These are phyloP conservation scores for Nymphaea colorata DNA, from an alignment of 164 flowering plant genomes.

Conservation along the genomic window DNA sequence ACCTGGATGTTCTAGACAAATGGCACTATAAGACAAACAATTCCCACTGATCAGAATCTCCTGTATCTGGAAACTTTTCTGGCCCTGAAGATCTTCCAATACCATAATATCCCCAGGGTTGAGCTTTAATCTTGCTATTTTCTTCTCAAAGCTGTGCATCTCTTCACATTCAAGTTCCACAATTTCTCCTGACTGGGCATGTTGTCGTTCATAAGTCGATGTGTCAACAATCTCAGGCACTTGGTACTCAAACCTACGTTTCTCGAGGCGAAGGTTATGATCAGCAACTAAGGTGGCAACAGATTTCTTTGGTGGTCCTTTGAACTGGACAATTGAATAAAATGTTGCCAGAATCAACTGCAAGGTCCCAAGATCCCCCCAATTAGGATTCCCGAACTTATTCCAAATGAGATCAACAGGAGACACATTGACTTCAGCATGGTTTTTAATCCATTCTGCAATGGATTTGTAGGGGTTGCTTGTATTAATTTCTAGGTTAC, in stretches of 20 bases:
- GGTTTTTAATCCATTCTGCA: constrained; percentile 51
- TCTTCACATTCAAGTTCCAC: constrained; percentile 44
- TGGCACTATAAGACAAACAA: constrained; percentile 34
- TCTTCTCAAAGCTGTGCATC: constrained; percentile 21
- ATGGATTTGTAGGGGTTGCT: constrained; percentile 41
- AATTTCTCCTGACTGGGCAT: constrained; percentile 36
- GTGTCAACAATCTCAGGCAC: constrained; percentile 27
- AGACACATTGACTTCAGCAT: constrained; percentile 47
- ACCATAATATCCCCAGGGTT: constrained; percentile 34
- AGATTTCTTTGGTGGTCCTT: constrained; percentile 60
- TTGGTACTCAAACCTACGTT: constrained; percentile 46
- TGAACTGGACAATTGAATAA: constrained; percentile 52
- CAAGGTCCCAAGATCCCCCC: constrained; percentile 74
- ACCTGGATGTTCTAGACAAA: constrained; percentile 36
- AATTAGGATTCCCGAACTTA: constrained; percentile 76
- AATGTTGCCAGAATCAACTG: constrained; percentile 65
- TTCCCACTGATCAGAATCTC: constrained; percentile 34
- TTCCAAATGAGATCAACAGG: constrained; percentile 72
- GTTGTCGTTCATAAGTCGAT: constrained; percentile 14
- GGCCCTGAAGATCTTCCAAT: constrained; percentile 41
- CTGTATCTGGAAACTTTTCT: constrained; percentile 35
- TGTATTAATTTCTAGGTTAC: constrained; percentile 40
- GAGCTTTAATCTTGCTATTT: constrained; percentile 27
- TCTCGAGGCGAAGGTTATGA: constrained; percentile 67
- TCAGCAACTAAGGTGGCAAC: constrained; percentile 56